Percentiles rank a stretch among this genome's conserved stretches.
phyloP scores from a whole-genome alignment of 805 yeast genomes.

The Saturnispora mendoncae region DNA sequence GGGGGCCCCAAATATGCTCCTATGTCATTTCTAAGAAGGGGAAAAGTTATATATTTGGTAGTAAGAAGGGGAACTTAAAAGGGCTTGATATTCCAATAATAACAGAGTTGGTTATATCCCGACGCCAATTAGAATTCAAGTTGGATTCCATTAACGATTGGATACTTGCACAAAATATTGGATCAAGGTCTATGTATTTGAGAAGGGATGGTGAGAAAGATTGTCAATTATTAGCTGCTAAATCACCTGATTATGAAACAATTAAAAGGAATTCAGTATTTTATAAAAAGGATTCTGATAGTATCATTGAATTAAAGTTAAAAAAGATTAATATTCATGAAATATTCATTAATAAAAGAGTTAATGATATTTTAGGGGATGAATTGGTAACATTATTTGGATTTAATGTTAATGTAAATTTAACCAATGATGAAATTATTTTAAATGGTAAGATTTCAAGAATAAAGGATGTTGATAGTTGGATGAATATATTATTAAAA shows the following conservation, averaged over 20 bases:
- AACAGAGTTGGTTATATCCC: slow-evolving; percentile 3
- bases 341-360: not conserved
- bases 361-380: not conserved
- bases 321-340: not conserved
- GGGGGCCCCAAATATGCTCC: not conserved
- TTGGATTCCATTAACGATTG: not conserved
- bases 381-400: not conserved
- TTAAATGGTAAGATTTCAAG: not conserved
- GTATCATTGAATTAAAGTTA: not conserved
- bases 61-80: not conserved
- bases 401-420: not conserved
- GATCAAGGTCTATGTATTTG: slow-evolving; percentile 2
- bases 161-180: slow-evolving; percentile 1
- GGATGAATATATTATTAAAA: slow-evolving; percentile 5
- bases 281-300: slow-evolving; percentile 1
- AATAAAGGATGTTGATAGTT: not conserved
- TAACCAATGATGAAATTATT: not conserved
- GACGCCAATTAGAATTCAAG: slow-evolving; percentile 5
- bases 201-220: not conserved
- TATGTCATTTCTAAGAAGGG: not conserved
- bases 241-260: not conserved
- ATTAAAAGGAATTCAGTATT: slow-evolving; percentile 1
- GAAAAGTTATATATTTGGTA: slow-evolving; percentile 6
- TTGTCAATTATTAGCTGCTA: not conserved
- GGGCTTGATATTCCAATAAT: slow-evolving; percentile 4